These are phyloP conservation scores for Macrocybe gigantea DNA, from an alignment of 768 basidiomycete species.

Conservation along the genomic window DNA sequence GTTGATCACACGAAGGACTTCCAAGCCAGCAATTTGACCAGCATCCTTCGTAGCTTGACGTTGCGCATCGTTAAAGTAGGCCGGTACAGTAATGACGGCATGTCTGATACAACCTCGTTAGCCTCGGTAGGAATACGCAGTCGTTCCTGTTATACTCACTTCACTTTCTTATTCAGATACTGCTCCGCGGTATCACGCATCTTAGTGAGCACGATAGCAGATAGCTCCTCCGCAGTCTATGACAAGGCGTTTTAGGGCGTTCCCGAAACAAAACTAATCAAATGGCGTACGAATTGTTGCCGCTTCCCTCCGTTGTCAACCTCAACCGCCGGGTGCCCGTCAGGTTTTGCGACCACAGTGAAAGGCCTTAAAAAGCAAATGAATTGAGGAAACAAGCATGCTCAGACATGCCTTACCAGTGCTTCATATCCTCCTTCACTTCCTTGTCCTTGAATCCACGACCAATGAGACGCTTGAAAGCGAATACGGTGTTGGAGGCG, in stretches of 20 bases:
- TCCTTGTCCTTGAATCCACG: constrained; percentile 91
- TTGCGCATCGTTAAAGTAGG: constrained; percentile 99
- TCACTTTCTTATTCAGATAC: constrained; percentile 88
- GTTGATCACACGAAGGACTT: constrained; percentile 97
- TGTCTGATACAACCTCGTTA: constrained; percentile 39
- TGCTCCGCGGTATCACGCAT: constrained; percentile 97
- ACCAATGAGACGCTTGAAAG: constrained; percentile 92
- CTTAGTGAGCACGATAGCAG: constrained; percentile 84
- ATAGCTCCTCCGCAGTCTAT: constrained; percentile 81
- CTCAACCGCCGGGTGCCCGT: constrained; percentile 75
- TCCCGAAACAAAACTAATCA: background rate
- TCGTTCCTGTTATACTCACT: constrained; percentile 48
- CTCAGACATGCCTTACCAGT: constrained; percentile 50
- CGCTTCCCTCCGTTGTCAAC: constrained; percentile 84
- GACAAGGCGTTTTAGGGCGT: background rate
- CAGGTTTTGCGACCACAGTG: constrained; percentile 63
- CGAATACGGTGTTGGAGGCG: constrained; percentile 88
- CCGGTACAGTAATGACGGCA: constrained; percentile 92
- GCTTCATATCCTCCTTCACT: constrained; percentile 84
- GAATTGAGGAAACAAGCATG: background rate
- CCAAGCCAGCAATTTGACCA: constrained; percentile 94
- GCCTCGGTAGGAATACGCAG: background rate
- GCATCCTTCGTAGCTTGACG: constrained; percentile 98
- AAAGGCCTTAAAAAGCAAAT: constrained; percentile 55
- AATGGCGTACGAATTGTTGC: constrained; percentile 63